phyloP scores from a whole-genome alignment of 257 asterid genomes.

The Parsonsia alboflavescens region DNA sequence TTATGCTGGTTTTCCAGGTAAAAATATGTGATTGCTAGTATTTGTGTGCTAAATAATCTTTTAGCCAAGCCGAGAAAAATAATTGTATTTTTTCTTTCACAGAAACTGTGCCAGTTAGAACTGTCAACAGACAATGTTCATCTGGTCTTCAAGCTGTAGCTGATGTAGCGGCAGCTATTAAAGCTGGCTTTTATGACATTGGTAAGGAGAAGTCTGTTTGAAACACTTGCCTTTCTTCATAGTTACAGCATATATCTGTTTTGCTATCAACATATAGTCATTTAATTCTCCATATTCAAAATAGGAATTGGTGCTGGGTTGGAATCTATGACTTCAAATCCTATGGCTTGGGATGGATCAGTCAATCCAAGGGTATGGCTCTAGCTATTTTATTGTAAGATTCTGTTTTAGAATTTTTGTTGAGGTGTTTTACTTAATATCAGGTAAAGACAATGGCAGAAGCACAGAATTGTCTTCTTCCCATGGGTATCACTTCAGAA shows the following conservation, averaged over 20 bases:
- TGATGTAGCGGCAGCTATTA: slow-evolving; percentile 98
- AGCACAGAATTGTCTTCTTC: slow-evolving; percentile 95
- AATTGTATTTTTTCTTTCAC: slow-evolving; percentile 14
- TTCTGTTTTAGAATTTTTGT: background rate
- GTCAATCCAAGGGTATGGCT: slow-evolving; percentile 80
- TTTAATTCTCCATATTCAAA: slow-evolving; percentile 14
- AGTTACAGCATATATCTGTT: background rate
- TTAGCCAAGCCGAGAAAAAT: slow-evolving; percentile 8
- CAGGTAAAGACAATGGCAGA: slow-evolving; percentile 76
- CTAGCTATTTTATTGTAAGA: background rate
- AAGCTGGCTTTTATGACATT: slow-evolving; percentile 96
- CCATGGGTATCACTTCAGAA: slow-evolving; percentile 99
- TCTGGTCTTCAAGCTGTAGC: slow-evolving; percentile 99
- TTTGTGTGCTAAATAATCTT: slow-evolving; percentile 1
- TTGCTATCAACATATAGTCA: background rate
- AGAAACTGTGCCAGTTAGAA: slow-evolving; percentile 97
- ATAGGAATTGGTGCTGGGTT: slow-evolving; percentile 98
- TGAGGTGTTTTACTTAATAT: slow-evolving; percentile 11
- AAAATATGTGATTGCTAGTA: background rate
- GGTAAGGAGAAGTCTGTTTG: slow-evolving; percentile 35
- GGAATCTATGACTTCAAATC: slow-evolving; percentile 89
- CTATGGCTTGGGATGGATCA: slow-evolving; percentile 98
- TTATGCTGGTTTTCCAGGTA: slow-evolving; percentile 99
- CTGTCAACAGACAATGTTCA: slow-evolving; percentile 98
- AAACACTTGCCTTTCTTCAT: background rate